A percentile compares a stretch with the other conserved stretches of the same genome.
Conservation (phyloP, 257 asterid genomes). For the Penstemon davidsonii region DNA sequence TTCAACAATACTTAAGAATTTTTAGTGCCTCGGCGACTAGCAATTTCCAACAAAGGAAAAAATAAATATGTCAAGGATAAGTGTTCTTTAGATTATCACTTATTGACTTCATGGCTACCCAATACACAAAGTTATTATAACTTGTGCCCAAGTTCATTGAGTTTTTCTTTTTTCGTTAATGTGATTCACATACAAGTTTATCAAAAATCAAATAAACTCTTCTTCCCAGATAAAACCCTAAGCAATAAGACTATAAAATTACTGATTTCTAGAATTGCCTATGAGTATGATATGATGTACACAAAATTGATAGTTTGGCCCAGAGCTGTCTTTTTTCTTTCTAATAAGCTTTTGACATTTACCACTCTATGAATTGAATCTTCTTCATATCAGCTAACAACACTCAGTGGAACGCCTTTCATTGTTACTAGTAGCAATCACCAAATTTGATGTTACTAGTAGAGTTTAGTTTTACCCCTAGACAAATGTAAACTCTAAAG, state of each 20-base stretch:
- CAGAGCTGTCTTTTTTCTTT: neutral
- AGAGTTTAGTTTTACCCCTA: no score
- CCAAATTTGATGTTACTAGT: neutral
- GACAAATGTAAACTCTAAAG: no score
- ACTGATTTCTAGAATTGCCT: neutral
- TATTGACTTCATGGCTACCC: neutral
- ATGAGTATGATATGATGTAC: neutral
- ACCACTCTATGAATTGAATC: neutral
- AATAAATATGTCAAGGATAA: no score
- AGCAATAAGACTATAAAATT: neutral
- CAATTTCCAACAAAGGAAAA: no score
- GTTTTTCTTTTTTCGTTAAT: neutral
- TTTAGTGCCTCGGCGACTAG: no score
- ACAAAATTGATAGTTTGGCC: neutral
- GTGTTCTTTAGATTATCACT: neutral
- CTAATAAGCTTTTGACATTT: neutral
- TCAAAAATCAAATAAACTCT: neutral
- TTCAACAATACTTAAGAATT: no score
- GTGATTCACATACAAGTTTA: neutral
- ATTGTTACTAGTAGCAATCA: conserved; percentile 2
- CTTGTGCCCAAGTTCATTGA: neutral
- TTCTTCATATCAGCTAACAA: neutral
- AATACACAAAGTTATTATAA: neutral
- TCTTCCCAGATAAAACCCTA: neutral
- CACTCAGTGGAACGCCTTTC: no score